Evolutionary conservation across 371 early-diverging fungal genomes (phyloP).

Genomic region (Quaeritorhiza haematococci): DNA sequence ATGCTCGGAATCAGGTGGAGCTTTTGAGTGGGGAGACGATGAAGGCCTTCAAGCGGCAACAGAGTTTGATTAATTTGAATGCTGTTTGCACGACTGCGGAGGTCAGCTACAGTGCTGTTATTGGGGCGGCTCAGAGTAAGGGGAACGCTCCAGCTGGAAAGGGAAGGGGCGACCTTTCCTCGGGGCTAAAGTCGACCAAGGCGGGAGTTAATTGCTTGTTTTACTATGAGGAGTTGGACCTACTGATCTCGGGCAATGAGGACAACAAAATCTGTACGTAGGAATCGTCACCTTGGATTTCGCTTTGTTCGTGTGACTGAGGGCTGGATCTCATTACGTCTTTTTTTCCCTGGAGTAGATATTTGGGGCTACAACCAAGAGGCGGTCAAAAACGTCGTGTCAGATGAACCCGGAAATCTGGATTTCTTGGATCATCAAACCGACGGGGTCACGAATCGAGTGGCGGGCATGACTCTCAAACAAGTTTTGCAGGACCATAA

Average conservation of each 20-base stretch:
- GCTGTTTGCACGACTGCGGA: too few species aligned
- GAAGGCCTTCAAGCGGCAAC: slow-evolving; percentile 19
- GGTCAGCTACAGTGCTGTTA: neutral
- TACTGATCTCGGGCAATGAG: slow-evolving; percentile 43
- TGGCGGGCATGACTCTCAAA: slow-evolving; percentile 45
- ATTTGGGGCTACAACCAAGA: slow-evolving; percentile 53
- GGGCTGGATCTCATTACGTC: neutral
- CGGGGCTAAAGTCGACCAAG: neutral
- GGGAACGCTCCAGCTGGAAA: neutral
- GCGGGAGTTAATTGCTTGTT: slow-evolving; percentile 34
- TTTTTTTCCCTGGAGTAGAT: slow-evolving; percentile 10
- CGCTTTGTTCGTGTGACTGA: slow-evolving; percentile 3
- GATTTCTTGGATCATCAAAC: slow-evolving; percentile 2
- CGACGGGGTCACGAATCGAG: slow-evolving; percentile 42
- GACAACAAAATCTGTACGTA: slow-evolving; percentile 36
- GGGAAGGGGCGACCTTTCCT: neutral
- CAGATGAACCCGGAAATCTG: slow-evolving; percentile 19
- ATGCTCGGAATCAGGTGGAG: slow-evolving; percentile 19
- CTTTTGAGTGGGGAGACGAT: slow-evolving; percentile 24
- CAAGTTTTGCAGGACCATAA: slow-evolving; percentile 36
- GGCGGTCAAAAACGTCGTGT: slow-evolving; percentile 27
- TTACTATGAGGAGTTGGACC: slow-evolving; percentile 47
- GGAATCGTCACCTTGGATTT: neutral
- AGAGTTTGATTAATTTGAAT: neutral
- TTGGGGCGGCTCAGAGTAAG: neutral